Evolutionary conservation across 1,284 basidiomycete genomes (phyloP), one percentile per base, ranked within the genome.

Genomic region (Leucoagaricus sp.): DNA sequence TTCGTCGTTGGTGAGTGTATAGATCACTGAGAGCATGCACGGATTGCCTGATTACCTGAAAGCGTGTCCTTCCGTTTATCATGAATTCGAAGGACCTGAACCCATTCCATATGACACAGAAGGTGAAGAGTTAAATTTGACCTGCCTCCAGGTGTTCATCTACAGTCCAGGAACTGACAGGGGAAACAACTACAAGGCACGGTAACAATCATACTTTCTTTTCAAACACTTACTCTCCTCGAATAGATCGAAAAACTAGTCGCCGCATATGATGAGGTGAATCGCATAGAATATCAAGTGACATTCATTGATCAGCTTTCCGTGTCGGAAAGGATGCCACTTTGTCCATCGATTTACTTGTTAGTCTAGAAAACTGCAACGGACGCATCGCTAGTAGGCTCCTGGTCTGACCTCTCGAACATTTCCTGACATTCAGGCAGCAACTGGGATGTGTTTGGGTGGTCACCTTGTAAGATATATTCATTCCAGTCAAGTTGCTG

Each of bases 81-180:
- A 97, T 67, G 94, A 97, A 67, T 96, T 96, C 58, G 84, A 93
- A 69, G 89, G 91, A 0, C 89, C 93, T 0, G 92, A 93, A 52
- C 73, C 94, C 0, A 86, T 97, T 58, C 84, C 92, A 0, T 97
- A 96, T 67, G 93, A 96, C 67, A 77, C 74, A 0, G 89, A 93
- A 77, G 94, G 93, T 81, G 60, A 40, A 66, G 58, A 44, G 55
- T 31, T 38, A n/a, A 5, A 49, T n/a, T 57, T 56, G 54, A 19
- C 44, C 51, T 41, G 26, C 2, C 13, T 45, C 28, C 26, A 53
- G 29, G 29, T 28, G 19, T n/a, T 47, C 36, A 13, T 28, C 2
- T 53, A 31, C 21, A 21, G 44, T n/a, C 40, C 53, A 81, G 82
- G 76, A 28, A 95, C 94, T 19, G 93, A 95, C 67, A 75, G 89